phyloP scores from a whole-genome alignment of 192 early-diverging fungal species.

The Podila epigama region DNA sequence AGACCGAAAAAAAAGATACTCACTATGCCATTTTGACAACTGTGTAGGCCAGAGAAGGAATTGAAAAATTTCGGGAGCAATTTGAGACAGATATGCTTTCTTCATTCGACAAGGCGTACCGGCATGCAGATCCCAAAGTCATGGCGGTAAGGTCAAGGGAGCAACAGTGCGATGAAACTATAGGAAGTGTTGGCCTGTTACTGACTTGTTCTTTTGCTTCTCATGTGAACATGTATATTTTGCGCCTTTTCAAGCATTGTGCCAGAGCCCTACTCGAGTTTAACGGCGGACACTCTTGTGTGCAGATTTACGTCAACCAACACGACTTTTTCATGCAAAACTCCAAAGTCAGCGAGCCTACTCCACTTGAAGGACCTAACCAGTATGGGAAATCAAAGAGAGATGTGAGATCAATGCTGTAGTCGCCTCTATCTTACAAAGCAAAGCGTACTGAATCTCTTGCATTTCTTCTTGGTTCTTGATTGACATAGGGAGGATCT shows the following conservation, averaged over 20 bases:
- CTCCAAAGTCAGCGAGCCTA: slow-evolving; percentile 68
- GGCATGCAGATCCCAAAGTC: slow-evolving; percentile 69
- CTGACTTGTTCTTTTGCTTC: not conserved
- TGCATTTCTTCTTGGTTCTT: not conserved
- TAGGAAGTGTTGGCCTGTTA: slow-evolving; percentile 5
- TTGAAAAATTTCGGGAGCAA: slow-evolving; percentile 92
- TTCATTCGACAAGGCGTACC: slow-evolving; percentile 88
- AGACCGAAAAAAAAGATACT: too few species aligned
- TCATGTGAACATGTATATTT: not conserved
- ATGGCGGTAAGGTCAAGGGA: slow-evolving; percentile 84
- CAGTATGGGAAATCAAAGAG: slow-evolving; percentile 24
- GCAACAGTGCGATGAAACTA: too few species aligned
- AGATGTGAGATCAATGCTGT: too few species aligned
- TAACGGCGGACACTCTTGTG: slow-evolving; percentile 94
- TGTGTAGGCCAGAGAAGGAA: slow-evolving; percentile 79
- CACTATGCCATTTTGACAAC: too few species aligned
- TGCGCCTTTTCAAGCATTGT: slow-evolving; percentile 66
- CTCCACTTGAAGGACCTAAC: slow-evolving; percentile 33
- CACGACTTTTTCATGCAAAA: slow-evolving; percentile 94
- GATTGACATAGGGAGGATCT: slow-evolving; percentile 44
- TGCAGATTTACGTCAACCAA: slow-evolving; percentile 96
- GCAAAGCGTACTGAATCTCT: too few species aligned
- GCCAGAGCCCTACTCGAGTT: slow-evolving; percentile 91
- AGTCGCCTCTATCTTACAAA: too few species aligned
- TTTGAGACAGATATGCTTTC: slow-evolving; percentile 90